Evolutionary conservation across 2,329 filamentous ascomycete species (phyloP), one percentile per base, ranked within the genome.

Genomic region (Stagonosporopsis cucurbitacearum): DNA sequence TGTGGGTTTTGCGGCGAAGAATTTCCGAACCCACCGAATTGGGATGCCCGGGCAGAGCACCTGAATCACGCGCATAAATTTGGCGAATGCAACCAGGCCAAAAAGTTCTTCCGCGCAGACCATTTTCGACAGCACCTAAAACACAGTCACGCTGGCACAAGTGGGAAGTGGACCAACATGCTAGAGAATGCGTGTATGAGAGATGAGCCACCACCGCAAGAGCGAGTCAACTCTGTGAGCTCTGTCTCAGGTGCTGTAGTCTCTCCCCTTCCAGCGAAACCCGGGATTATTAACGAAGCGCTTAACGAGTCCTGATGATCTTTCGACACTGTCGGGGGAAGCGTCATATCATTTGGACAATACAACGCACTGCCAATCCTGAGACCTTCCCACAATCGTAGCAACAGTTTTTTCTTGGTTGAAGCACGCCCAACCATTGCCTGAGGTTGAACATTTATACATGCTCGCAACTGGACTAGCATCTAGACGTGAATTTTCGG

Each of bases 151-250:
- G 91, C 91, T 33, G 95, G 95, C 32, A 94, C 92, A 0, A 97
- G 92, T 76, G 95, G 95, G 28, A 98, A 98, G 77, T 99, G 95
- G 95, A 99, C 95, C 12, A 98, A 98, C 76, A 93, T 96, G 84
- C 82, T 99, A 30, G 95, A 99, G 75, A 96, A 92, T 72, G 92
- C 93, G 5, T 99, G 95, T 78, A 96, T 98, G 91, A 87, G 93
- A 75, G 93, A 96, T 72, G 92, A 96, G 69, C 85, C 86, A 50
- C 82, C 86, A 26, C 83, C 82, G 44, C 77, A 79, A 63, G 75
- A 77, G 55, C 72, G 74, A 28, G 61, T 74, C 43, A 63, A 66
- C 5, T 51, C 53, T n/a, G 66, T 74, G 15, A 53, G 65, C 43
- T 73, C 73, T 12, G 64, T 73, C 39, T 65, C 69, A 37, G 69